Conservation (phyloP, 768 basidiomycete species). For the Leccinum olivaceopallidum region DNA sequence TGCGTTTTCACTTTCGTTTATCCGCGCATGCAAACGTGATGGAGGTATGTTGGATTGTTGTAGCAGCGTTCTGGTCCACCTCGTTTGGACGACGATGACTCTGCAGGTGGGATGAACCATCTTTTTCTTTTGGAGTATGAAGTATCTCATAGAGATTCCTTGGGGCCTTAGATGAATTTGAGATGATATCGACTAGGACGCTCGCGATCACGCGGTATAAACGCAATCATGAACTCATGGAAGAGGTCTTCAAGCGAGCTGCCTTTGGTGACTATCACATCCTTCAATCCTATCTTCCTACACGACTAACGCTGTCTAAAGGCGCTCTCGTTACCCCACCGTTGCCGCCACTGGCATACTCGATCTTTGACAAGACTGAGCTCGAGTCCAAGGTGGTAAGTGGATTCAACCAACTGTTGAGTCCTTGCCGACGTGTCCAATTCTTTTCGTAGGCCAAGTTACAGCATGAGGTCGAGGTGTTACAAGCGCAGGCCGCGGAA, state of each 20-base stretch:
- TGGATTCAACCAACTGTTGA: slow-evolving; percentile 2
- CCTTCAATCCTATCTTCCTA: no score
- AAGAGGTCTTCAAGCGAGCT: slow-evolving; percentile 74
- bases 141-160: background rate
- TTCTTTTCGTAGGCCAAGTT: slow-evolving; percentile 48
- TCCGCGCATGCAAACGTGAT: background rate
- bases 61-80: slow-evolving; percentile 36
- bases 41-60: background rate
- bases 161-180: slow-evolving; percentile 52
- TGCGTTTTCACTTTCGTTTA: slow-evolving; percentile 25
- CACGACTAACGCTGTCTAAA: slow-evolving; percentile 17
- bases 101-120: slow-evolving; percentile 47
- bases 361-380: slow-evolving; percentile 59
- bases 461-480: slow-evolving; percentile 54
- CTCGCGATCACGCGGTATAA: slow-evolving; percentile 71
- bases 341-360: slow-evolving; percentile 51
- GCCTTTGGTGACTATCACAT: slow-evolving; percentile 48
- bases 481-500: slow-evolving; percentile 51
- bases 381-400: slow-evolving; percentile 58
- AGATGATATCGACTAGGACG: slow-evolving; percentile 70
- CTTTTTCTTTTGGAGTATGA: background rate
- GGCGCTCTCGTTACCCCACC: slow-evolving; percentile 46
- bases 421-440: background rate
- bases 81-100: slow-evolving; percentile 58
- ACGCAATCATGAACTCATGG: slow-evolving; percentile 85